phyloP scores from a whole-genome alignment of 164 flowering plant genomes.

The Piper betle region DNA sequence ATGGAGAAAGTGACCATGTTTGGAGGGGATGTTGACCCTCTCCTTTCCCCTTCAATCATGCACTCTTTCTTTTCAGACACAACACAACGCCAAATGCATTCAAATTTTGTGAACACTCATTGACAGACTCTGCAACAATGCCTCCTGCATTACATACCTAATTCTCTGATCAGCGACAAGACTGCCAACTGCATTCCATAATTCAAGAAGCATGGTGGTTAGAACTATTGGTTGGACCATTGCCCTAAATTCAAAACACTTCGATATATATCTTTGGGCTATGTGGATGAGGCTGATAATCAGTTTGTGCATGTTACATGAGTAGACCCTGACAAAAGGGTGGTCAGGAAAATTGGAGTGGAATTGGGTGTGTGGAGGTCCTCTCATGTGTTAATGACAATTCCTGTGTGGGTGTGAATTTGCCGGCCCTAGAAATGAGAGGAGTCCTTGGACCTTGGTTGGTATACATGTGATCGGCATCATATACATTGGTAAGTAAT shows the following conservation, averaged over 20 bases:
- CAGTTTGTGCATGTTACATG: background rate
- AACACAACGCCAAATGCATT: background rate
- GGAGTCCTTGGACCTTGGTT: background rate
- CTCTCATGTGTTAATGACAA: background rate
- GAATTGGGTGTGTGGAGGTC: background rate
- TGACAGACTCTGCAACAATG: background rate
- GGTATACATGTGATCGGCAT: background rate
- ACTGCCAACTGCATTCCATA: too few species aligned
- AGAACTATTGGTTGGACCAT: too few species aligned
- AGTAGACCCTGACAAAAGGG: background rate
- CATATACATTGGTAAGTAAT: too few species aligned
- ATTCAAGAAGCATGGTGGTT: too few species aligned
- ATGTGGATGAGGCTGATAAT: too few species aligned
- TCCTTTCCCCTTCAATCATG: background rate
- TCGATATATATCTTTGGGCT: too few species aligned
- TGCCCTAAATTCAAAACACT: too few species aligned
- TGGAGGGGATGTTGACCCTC: constrained; percentile 2
- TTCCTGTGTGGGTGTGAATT: background rate
- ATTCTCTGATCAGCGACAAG: background rate
- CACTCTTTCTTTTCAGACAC: background rate
- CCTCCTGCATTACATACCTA: too few species aligned
- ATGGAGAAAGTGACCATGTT: constrained; percentile 7
- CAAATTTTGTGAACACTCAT: background rate
- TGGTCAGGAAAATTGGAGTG: background rate
- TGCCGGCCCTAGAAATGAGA: background rate